These are phyloP conservation scores for Hura crepitans DNA, from an alignment of 441 rosid genomes.

Conservation along the genomic window DNA sequence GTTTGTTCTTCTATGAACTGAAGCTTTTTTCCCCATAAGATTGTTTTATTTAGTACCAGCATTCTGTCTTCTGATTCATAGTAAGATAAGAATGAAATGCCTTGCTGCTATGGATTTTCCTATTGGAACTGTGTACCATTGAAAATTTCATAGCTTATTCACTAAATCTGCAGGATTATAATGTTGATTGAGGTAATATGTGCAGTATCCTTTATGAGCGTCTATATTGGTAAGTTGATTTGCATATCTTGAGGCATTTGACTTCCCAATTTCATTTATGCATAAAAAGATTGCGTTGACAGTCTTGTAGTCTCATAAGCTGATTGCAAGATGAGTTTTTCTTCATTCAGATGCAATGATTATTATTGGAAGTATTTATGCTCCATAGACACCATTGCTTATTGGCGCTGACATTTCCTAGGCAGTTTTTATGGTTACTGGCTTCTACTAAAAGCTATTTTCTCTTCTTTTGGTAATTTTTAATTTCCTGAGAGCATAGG, in stretches of 20 bases:
- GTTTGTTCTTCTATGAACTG: not conserved
- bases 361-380: not conserved
- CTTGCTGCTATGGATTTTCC: conserved; percentile 3
- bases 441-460: not conserved
- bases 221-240: conserved; percentile 71
- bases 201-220: conserved; percentile 70
- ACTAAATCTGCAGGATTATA: conserved; percentile 62
- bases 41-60: no score
- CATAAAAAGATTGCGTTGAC: not conserved
- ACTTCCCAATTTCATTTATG: conserved; percentile 4
- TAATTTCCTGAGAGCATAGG: not conserved
- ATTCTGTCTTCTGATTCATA: not conserved
- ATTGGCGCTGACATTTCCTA: not conserved
- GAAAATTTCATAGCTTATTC: conserved; percentile 14
- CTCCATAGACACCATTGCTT: not conserved
- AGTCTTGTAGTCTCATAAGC: not conserved
- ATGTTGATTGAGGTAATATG: conserved; percentile 79
- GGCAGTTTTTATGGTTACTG: not conserved
- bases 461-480: not conserved
- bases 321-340: not conserved
- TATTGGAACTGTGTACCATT: conserved; percentile 16
- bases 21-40: not conserved
- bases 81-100: not conserved
- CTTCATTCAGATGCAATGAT: not conserved
- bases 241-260: not conserved